Conservation (phyloP, 352 stramenopile species). For the Phytophthora podocarpi region DNA sequence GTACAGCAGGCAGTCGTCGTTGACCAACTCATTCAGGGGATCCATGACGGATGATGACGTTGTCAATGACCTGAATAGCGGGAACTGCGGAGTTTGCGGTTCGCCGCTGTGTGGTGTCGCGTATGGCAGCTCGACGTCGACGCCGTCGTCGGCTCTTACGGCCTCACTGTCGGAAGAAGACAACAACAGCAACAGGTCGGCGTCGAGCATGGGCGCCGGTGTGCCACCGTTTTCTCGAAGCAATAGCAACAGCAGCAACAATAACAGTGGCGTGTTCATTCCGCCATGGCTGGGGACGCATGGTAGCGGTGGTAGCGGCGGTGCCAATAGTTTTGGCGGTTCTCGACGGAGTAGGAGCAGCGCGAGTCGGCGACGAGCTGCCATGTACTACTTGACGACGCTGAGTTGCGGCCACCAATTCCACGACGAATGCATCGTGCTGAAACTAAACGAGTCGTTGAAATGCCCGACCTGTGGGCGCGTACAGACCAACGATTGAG, state of each 20-base stretch:
- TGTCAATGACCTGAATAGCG: conserved; percentile 26
- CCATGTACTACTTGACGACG: conserved; percentile 70
- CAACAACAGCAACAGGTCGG: conserved; percentile 15
- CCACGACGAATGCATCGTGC: conserved; percentile 86
- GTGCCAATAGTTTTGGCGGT: conserved; percentile 16
- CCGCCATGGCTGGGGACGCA: conserved; percentile 22
- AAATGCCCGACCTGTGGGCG: conserved; percentile 67
- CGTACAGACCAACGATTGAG: conserved; percentile 30
- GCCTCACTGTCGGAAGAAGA: conserved; percentile 38
- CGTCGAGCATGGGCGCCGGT: not conserved
- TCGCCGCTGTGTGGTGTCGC: conserved; percentile 54
- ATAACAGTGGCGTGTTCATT: conserved; percentile 16
- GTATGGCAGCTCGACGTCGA: conserved; percentile 31
- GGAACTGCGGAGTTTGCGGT: conserved; percentile 46
- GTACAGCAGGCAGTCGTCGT: conserved; percentile 12
- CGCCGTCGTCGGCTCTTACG: conserved; percentile 14
- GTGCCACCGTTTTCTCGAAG: conserved; percentile 8
- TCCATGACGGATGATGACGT: conserved; percentile 37
- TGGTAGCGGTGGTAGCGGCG: conserved; percentile 12
- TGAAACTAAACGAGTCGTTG: conserved; percentile 74
- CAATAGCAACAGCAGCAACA: conserved; percentile 23
- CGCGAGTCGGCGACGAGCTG: conserved; percentile 29
- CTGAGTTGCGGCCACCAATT: conserved; percentile 80
- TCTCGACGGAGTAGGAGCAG: conserved; percentile 14
- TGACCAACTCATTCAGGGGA: conserved; percentile 24